phyloP scores from a whole-genome alignment of 108 stramenopile species.

The Cyclostephanos invisitatus region DNA sequence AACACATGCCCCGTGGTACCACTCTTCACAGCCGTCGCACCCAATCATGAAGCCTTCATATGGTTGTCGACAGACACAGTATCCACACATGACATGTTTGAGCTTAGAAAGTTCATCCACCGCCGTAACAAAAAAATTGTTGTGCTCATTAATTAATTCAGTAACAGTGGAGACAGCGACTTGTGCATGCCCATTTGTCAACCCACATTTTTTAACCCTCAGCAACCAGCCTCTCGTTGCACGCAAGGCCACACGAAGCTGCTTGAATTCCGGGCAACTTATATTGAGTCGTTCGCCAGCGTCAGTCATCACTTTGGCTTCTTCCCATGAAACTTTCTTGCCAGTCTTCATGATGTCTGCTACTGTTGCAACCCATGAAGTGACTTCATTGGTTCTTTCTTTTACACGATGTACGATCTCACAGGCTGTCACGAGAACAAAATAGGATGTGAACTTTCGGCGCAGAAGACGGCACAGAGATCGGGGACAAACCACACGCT shows the following conservation, averaged over 20 bases:
- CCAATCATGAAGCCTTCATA: constrained; percentile 97
- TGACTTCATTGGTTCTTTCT: constrained; percentile 44
- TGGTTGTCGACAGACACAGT: constrained; percentile 89
- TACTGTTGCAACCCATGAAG: constrained; percentile 47
- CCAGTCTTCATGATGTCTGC: constrained; percentile 43
- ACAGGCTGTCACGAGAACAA: constrained; percentile 29
- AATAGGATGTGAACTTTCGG: not conserved
- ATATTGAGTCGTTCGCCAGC: constrained; percentile 65
- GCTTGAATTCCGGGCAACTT: constrained; percentile 55
- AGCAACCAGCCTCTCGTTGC: constrained; percentile 60
- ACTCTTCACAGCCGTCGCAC: constrained; percentile 92
- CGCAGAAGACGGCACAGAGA: not conserved
- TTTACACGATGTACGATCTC: constrained; percentile 65
- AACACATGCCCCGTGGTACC: constrained; percentile 94
- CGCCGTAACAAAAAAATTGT: constrained; percentile 59
- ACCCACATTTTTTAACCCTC: constrained; percentile 60
- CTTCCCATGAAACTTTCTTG: constrained; percentile 54
- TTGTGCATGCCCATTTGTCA: constrained; percentile 34
- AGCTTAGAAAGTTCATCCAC: constrained; percentile 69
- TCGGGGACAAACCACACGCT: not conserved
- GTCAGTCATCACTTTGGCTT: constrained; percentile 61
- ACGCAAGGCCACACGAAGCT: constrained; percentile 50
- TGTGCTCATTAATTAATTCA: constrained; percentile 69
- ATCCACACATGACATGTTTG: constrained; percentile 67
- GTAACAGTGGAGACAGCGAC: constrained; percentile 47